Conservation (phyloP, 495 filamentous ascomycete genomes). For the Aspergillus sclerotiicarbonarius region DNA sequence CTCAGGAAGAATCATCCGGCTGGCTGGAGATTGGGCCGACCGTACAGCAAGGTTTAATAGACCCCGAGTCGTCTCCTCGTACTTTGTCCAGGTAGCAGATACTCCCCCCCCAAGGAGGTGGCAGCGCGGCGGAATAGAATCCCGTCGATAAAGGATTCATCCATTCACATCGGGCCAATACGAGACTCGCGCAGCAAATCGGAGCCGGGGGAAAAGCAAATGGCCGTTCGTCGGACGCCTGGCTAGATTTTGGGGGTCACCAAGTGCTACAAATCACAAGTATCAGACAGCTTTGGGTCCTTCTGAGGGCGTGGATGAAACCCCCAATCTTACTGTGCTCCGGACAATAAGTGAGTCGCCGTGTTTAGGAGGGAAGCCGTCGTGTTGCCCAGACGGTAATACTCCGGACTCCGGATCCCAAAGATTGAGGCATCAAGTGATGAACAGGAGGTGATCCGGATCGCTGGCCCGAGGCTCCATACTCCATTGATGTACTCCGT, state of each 20-base stretch:
- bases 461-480: neutral
- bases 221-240: neutral
- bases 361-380: neutral
- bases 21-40: conserved; percentile 11
- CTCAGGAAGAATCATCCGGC: conserved; percentile 13
- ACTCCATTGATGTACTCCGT: neutral
- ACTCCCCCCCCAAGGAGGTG: too few species aligned
- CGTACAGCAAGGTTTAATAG: conserved; percentile 8
- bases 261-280: too few species aligned
- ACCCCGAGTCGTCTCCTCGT: neutral
- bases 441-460: conserved; percentile 1
- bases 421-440: neutral
- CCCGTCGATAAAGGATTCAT: neutral
- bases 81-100: too few species aligned
- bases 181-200: conserved; percentile 6
- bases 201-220: conserved; percentile 3
- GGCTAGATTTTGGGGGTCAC: neutral
- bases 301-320: neutral
- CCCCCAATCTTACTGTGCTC: neutral
- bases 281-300: too few species aligned
- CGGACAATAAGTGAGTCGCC: neutral
- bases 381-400: neutral
- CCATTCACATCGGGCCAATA: neutral
- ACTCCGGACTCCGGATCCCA: neutral
- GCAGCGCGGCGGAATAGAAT: neutral